Evolutionary conservation across 768 basidiomycete genomes (phyloP).

Genomic region (Rhizopogon vulgaris): DNA sequence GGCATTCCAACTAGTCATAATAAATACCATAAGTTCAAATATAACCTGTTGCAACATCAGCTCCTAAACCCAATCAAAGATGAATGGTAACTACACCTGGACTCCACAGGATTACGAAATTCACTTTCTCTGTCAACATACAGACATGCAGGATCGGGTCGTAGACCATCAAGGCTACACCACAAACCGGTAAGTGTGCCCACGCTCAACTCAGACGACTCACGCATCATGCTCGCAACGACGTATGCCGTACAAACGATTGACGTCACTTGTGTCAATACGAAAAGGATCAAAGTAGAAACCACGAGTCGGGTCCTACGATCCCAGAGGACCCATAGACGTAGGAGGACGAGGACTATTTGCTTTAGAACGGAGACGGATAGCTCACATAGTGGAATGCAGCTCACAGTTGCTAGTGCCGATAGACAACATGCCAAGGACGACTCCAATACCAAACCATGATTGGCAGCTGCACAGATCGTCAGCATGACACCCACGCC

Average conservation of each 20-base stretch:
- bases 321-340: conserved; percentile 33
- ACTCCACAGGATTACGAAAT: conserved; percentile 19
- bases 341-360: conserved; percentile 33
- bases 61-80: neutral
- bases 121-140: conserved; percentile 12
- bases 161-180: conserved; percentile 13
- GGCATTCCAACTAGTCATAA: conserved; percentile 22
- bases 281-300: conserved; percentile 22
- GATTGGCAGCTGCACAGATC: conserved; percentile 17
- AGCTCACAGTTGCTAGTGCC: conserved; percentile 30
- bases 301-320: conserved; percentile 21
- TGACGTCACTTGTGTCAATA: conserved; percentile 23
- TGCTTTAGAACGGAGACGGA: neutral
- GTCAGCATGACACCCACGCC: neutral
- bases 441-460: conserved; percentile 12
- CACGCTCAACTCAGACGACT: neutral
- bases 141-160: conserved; percentile 14
- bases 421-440: conserved; percentile 31
- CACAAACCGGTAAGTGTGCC: neutral
- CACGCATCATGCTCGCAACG: conserved; percentile 22
- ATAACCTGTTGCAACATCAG: conserved; percentile 12
- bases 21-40: conserved; percentile 27
- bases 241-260: conserved; percentile 20
- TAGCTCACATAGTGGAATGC: neutral
- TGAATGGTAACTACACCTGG: conserved; percentile 18